Base-by-base conservation (phyloP, 345 rosid genomes). In the Sisymbrium irio region DNA sequence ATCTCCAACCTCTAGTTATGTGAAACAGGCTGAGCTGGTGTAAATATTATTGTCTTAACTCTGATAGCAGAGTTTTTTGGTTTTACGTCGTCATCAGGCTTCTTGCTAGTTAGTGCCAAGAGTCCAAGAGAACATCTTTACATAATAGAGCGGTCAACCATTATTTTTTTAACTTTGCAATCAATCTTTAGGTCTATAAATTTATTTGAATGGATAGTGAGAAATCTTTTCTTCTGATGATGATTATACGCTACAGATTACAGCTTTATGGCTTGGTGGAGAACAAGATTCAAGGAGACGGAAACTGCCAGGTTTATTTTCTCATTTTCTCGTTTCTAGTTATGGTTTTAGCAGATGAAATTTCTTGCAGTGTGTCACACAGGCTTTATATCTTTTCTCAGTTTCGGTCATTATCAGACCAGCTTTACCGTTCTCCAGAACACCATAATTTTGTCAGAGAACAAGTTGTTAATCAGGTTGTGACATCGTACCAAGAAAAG, bases 401-500 rank as follows among this genome's bases (percentile, higher is more conserved):
- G 98, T 93, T 90, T 71, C 87, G 97, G 25, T 81, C 98, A 39
- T 71, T 90, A 71, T 89, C 97, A 51, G 98, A 93, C 71, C 98
- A 90, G 81, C 89, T 93, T 39, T 93, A 90, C 69, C 89, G 87
- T 45, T 84, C 98, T 65, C 53, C 91, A 51, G 92, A 90, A 28
- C 83, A 87, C 72, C 97, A 90, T 80, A 83, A 74, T 55, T 68
- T 67, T 84, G 92, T 90, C 73, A 87, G 98, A 67, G 84, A 87
- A 50, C 89, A 82, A 79, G 76, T 93, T 69, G 78, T 86, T 60
- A 64, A 77, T 78, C 97, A 90, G 92, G 97, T 93, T 71, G 59
- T 77, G 33, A 53, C 36, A 45, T 12, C 28, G 45, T 67, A 33
- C 20, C 56, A 37, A 56, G 65, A 73, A 65, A 39, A 44, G 0